Evolutionary conservation across 2,329 filamentous ascomycete species (phyloP).

Genomic region (Taxawa tesnikishii): DNA sequence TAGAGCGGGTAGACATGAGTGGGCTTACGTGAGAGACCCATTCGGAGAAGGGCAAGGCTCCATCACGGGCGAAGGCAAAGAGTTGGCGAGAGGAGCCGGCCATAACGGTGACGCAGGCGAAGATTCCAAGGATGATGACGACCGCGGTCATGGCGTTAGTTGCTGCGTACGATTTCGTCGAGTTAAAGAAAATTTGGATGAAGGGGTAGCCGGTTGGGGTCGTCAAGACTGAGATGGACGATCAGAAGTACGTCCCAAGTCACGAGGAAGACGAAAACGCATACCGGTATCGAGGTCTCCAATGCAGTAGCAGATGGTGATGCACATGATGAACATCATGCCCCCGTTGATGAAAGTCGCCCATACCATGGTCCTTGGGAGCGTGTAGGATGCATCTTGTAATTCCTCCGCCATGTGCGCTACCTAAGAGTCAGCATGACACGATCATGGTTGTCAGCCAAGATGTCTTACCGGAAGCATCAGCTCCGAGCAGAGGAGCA

Average conservation of each 20-base stretch:
- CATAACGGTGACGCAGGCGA: slow-evolving; percentile 10
- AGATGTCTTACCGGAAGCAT: slow-evolving; percentile 7
- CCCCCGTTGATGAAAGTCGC: slow-evolving; percentile 11
- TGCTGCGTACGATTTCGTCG: slow-evolving; percentile 14
- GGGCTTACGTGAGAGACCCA: slow-evolving; percentile 13
- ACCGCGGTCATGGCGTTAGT: slow-evolving; percentile 13
- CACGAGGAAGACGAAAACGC: no score
- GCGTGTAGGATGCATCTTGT: slow-evolving; percentile 9
- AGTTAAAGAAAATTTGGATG: slow-evolving; percentile 13
- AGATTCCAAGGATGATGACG: slow-evolving; percentile 14
- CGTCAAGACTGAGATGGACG: no score
- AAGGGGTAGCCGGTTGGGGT: slow-evolving; percentile 14
- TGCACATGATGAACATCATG: slow-evolving; percentile 32
- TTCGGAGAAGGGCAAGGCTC: slow-evolving; percentile 15
- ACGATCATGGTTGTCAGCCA: no score
- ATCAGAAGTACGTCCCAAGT: no score
- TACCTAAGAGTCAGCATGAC: no score
- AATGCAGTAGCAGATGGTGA: slow-evolving; percentile 32
- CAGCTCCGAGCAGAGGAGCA: slow-evolving; percentile 7
- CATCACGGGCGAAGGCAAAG: slow-evolving; percentile 17
- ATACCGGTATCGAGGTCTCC: slow-evolving; percentile 27
- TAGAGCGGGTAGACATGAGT: slow-evolving; percentile 11
- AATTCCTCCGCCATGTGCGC: slow-evolving; percentile 14
- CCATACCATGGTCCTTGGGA: slow-evolving; percentile 13
- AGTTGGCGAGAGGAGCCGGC: slow-evolving; percentile 12